Base-by-base conservation (phyloP, 305 asterid species). In the Fraxinus latifolia region DNA sequence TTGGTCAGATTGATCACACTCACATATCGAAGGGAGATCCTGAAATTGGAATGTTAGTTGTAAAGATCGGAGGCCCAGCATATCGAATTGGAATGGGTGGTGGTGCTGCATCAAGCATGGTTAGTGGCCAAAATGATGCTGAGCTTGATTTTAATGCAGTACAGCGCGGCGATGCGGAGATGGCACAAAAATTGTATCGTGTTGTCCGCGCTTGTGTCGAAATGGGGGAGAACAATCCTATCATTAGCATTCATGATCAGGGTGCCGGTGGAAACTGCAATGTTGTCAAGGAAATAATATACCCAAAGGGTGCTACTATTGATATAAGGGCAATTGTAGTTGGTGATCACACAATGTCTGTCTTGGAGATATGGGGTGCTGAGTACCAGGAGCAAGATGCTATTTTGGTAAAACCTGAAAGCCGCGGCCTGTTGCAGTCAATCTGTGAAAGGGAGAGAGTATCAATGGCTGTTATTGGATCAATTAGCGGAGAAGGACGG, bases 81-180 rank as follows among this genome's bases (percentile, higher is more conserved):
- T 95, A 95, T 84, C 97, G 97, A 71, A 94, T 94, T 82, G 99
- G 98, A 71, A 94, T 95, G 99, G 98, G 99, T 9, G 98, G 99
- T 71, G 98, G 99, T 83, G 99, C 99, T 86, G 98, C 99, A 29
- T 95, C 99, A 76, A 95, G 98, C 90, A 95, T 95, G 99, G 99
- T 94, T 74, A 95, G 98, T 85, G 99, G 99, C 70, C 99, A 95
- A 85, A 94, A 95, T 68, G 92, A 89, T 74, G 97, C 94, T 23
- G 98, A 95, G 86, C 94, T 95, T 67, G 99, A 95, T 83, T 95
- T 95, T 79, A 95, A 95, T 65, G 99, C 98, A 3, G 99, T 93
- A 37, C 99, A 95, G 82, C 99, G 99, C 78, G 99, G 99, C 65
- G 98, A 95, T 89, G 99, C 98, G 14, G 98, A 95, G 91, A 95